These are phyloP conservation scores for Pseudognaphalium luteoalbum DNA, from an alignment of 129 eudicot genomes.

Conservation along the genomic window DNA sequence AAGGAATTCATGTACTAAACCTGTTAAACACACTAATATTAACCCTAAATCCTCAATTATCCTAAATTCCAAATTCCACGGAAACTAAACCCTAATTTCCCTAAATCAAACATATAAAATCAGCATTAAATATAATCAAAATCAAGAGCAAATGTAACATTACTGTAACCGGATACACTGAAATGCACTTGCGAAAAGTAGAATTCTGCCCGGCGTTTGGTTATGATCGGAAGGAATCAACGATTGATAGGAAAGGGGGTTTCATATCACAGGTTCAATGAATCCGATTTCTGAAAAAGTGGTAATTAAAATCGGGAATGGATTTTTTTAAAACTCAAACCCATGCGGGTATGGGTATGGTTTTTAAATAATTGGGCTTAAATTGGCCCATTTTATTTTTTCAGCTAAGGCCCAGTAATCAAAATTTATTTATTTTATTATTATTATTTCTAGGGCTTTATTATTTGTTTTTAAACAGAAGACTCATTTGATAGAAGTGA, in stretches of 20 bases:
- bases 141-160: no score
- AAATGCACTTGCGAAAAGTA: background rate
- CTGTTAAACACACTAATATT: background rate
- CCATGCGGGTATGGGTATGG: background rate
- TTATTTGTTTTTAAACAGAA: constrained; percentile 8
- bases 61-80: no score
- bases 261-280: background rate
- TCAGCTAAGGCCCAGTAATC: background rate
- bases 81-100: background rate
- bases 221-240: background rate
- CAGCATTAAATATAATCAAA: no score
- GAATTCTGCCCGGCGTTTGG: background rate
- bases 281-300: background rate
- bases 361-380: background rate
- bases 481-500: background rate
- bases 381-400: background rate
- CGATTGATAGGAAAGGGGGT: background rate
- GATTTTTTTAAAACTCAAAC: background rate
- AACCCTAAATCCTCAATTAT: no score
- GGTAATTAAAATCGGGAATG: background rate
- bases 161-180: background rate
- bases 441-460: constrained; percentile 14
- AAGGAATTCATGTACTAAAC: background rate
- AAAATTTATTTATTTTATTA: no score
- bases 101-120: background rate